Evolutionary conservation across 2,329 filamentous ascomycete species (phyloP), one percentile per base, ranked within the genome.

Genomic region (Fonsecaea monophora): DNA sequence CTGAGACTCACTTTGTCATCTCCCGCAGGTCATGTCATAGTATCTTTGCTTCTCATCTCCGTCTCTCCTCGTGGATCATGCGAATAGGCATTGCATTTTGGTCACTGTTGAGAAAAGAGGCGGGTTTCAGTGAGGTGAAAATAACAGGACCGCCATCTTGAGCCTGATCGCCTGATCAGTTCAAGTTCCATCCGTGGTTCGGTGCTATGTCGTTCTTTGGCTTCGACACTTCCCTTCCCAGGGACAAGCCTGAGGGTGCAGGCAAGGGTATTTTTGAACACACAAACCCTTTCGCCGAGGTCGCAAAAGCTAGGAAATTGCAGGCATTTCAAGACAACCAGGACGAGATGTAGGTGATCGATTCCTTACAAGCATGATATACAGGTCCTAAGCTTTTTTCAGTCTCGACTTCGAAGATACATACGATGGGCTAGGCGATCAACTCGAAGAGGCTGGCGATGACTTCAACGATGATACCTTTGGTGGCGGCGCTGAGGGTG

Each of bases 381-480:
- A 2, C 32, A 37, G 18, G 35, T 60, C 34, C 68, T 72, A 60
- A 66, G 15, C 7, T 57, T 77, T 85, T n/a, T 62, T 4, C 73
- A 90, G 88, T 63, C 86, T 91, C 74, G 91, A 98, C 74, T 99
- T 98, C 73, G 95, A 99, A 74, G 93, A 99, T 77, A 98, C 94
- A 42, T 98, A 98, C 77, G 95, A 99, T 79, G 94, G 94, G 18
- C 84, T 99, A 48, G 95, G 93, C 64, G 91, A 97, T 76, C 89
- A 91, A 78, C 89, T 99, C 40, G 90, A 97, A 74, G 94, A 99
- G 77, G 90, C 91, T 21, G 92, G 94, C 75, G 95, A 99, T 82
- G 92, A 87, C 59, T 92, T 97, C 84, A 99, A 99, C 79, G 92
- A 98, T 74, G 95, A 98, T 77, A 99, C 95, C 1, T 99, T 99